Base-by-base conservation (phyloP, 106 monocot species). In the Xerophyta viscosa region DNA sequence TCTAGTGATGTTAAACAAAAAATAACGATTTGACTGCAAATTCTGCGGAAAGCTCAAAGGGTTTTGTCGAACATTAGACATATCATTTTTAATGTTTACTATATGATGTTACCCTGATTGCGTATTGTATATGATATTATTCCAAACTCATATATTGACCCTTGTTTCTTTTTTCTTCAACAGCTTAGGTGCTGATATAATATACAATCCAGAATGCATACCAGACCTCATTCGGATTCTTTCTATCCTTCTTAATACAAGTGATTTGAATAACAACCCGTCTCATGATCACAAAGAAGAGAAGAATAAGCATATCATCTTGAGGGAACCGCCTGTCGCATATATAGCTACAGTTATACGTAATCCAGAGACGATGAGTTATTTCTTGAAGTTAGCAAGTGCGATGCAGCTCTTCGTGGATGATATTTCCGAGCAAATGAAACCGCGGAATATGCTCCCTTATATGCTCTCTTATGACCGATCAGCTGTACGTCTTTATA, bases 101-200 rank as follows among this genome's bases (percentile, higher is more conserved):
- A n/a, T n/a, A n/a, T n/a, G n/a, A n/a, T n/a, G n/a, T n/a, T n/a
- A n/a, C n/a, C n/a, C n/a, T n/a, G n/a, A n/a, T n/a, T n/a, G n/a
- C n/a, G n/a, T n/a, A n/a, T n/a, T n/a, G n/a, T n/a, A n/a, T n/a
- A n/a, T n/a, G n/a, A n/a, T n/a, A n/a, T n/a, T n/a, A n/a, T n/a
- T n/a, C n/a, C n/a, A n/a, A n/a, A n/a, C n/a, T n/a, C n/a, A n/a
- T n/a, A n/a, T n/a, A n/a, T n/a, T n/a, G n/a, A n/a, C n/a, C n/a
- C n/a, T n/a, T n/a, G n/a, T n/a, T n/a, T n/a, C n/a, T n/a, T n/a
- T n/a, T 44, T 44, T 24, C 31, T 57, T 59, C 8, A 29, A 57
- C 71, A 96, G 94, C 13, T 70, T 96, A 53, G 94, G 94, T 70
- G 84, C 94, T 48, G 94, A 96, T 61, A 52, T 96, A 47, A 81